Evolutionary conservation across 2,329 filamentous ascomycete species (phyloP), one percentile per base, ranked within the genome.

Genomic region (Cyclaneusma minus): DNA sequence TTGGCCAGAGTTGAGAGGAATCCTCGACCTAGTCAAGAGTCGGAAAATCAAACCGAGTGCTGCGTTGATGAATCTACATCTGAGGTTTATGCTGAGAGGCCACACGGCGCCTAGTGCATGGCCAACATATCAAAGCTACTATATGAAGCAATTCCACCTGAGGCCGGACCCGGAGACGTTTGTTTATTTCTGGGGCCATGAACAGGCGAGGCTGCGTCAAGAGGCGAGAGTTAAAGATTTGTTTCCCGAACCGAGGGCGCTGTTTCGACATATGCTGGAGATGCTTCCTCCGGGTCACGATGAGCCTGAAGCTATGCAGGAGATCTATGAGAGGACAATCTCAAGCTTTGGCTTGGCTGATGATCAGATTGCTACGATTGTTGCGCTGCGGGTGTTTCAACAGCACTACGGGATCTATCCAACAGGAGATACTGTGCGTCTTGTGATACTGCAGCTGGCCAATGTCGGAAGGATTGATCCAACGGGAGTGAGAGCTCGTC

Each of bases 21-120:
- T 87, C 4, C 73, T 70, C 49, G 56, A 65, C 16, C 67, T 68
- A 2, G 70, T 82, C 35, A 54, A 58, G 9, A 55, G 65, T 22
- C 67, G 75, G 9, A 63, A 74, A 35, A 70, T 87, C 33, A 60
- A 56, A 28, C 66, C 75, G 2, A 75, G 81, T 41, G 68, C 71
- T 6, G 79, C 75, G 47, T 77, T 85, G 52, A 69, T 85, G 60
- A 89, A 87, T 48, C 64, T 89, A 14, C 68, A 71, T 32, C 26
- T 28, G 13, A 15, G 20, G 21, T 30, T 32, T 10, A 36, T 42
- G 11, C 29, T 30, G 7, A 35, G 30, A 20, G 26, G 17, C 10
- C 32, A 39, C 13, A 29, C 37, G 12, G 33, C 29, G 10, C 24
- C 29, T 6, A 39, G 38, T 33, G 34, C 37, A 3, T 41, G 37